A percentile compares a stretch with the other conserved stretches of the same genome.
These are phyloP conservation scores for Adansonia gregorii DNA, from an alignment of 441 rosid species.

Conservation along the genomic window DNA sequence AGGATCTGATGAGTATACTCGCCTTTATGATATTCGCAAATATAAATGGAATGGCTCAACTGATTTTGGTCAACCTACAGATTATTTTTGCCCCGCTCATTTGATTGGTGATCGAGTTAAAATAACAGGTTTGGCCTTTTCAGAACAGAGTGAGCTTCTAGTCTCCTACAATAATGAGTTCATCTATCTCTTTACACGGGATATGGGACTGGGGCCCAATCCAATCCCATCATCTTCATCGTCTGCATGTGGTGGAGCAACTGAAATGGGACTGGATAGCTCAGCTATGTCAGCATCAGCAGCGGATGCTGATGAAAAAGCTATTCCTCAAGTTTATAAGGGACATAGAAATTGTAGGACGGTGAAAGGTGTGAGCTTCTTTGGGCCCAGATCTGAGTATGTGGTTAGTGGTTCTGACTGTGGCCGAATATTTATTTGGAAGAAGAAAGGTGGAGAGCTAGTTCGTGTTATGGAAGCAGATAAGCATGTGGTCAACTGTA, in stretches of 20 bases:
- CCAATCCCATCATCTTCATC: slow-evolving; percentile 42
- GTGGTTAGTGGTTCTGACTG: slow-evolving; percentile 95
- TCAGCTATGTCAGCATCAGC: slow-evolving; percentile 36
- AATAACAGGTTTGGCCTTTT: slow-evolving; percentile 87
- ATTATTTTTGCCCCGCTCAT: slow-evolving; percentile 71
- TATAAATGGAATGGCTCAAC: slow-evolving; percentile 56
- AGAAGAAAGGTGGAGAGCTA: slow-evolving; percentile 71
- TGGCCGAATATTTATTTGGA: slow-evolving; percentile 91
- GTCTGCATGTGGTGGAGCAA: slow-evolving; percentile 40
- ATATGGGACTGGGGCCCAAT: slow-evolving; percentile 75
- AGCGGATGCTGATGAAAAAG: slow-evolving; percentile 33
- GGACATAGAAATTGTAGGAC: slow-evolving; percentile 78
- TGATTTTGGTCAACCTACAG: slow-evolving; percentile 55
- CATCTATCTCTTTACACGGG: slow-evolving; percentile 68
- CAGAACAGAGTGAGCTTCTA: slow-evolving; percentile 83
- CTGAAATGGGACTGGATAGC: slow-evolving; percentile 30
- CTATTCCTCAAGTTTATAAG: slow-evolving; percentile 62
- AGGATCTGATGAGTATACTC: slow-evolving; percentile 79
- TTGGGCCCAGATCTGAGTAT: slow-evolving; percentile 79
- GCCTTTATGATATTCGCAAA: slow-evolving; percentile 78
- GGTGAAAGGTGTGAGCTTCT: slow-evolving; percentile 83
- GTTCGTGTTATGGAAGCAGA: slow-evolving; percentile 82
- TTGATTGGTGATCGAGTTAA: slow-evolving; percentile 63
- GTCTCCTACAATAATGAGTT: slow-evolving; percentile 72
- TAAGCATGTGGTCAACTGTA: slow-evolving; percentile 74